Percentiles rank a stretch among this genome's conserved stretches.
Evolutionary conservation across 805 yeast genomes (phyloP).

Genomic region (Kodamaea fukazawae): DNA sequence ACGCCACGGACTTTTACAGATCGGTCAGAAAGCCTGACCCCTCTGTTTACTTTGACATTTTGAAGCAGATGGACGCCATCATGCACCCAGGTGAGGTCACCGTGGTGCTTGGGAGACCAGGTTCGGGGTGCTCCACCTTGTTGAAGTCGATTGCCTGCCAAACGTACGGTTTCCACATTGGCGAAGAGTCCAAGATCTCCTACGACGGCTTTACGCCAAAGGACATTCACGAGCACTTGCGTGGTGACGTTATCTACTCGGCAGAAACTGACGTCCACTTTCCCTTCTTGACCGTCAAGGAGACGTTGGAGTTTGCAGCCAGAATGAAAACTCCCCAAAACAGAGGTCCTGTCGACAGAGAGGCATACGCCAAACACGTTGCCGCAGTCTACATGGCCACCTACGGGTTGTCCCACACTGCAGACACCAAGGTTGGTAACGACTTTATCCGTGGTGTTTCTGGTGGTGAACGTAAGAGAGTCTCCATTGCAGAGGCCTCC

Average conservation of each 20-base stretch:
- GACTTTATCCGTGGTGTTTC: constrained; percentile 69
- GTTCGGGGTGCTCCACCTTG: constrained; percentile 38
- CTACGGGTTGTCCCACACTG: constrained; percentile 56
- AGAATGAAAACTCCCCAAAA: constrained; percentile 54
- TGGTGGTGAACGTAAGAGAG: constrained; percentile 74
- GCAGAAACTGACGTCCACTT: constrained; percentile 54
- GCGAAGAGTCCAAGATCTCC: constrained; percentile 9
- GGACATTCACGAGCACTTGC: constrained; percentile 18
- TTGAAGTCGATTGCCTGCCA: constrained; percentile 34
- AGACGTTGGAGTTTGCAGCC: constrained; percentile 53
- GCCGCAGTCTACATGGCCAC: constrained; percentile 44
- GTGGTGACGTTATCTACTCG: constrained; percentile 35
- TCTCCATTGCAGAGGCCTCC: constrained; percentile 64
- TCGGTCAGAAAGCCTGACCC: constrained; percentile 16
- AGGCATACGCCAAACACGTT: constrained; percentile 41
- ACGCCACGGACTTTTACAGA: constrained; percentile 14
- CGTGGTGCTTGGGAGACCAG: constrained; percentile 39
- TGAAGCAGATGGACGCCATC: constrained; percentile 29
- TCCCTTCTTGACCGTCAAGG: constrained; percentile 52
- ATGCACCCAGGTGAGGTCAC: constrained; percentile 36
- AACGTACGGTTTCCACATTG: constrained; percentile 30
- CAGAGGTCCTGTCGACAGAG: constrained; percentile 40
- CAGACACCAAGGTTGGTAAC: constrained; percentile 62
- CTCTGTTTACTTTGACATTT: constrained; percentile 25
- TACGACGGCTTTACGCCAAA: constrained; percentile 12